A percentile compares a stretch with the other conserved stretches of the same genome.
These are phyloP conservation scores for Gleditsia sinensis DNA, from an alignment of 306 rosid genomes.

Conservation along the genomic window DNA sequence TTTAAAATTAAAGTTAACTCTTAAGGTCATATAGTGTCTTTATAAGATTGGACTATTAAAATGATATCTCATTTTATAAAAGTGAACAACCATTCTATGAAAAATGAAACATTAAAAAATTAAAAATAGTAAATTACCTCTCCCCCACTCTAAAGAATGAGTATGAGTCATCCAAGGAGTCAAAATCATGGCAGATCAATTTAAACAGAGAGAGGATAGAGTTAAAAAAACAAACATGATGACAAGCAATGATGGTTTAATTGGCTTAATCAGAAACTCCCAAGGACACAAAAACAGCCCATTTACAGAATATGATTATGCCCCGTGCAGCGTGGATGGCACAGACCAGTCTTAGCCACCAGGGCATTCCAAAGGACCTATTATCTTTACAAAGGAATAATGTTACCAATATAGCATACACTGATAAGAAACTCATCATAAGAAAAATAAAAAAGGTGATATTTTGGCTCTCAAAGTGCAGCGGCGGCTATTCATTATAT, in stretches of 20 bases:
- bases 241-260: constrained; percentile 5
- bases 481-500: constrained; percentile 33
- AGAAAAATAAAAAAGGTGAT: constrained; percentile 32
- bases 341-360: constrained; percentile 23
- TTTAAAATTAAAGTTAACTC: too few relatives aligned
- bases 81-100: neutral
- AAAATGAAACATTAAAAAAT: neutral
- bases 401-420: constrained; percentile 45
- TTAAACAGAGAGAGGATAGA: neutral
- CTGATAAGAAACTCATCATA: constrained; percentile 38
- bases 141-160: neutral
- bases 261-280: constrained; percentile 1
- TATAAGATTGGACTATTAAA: too few relatives aligned
- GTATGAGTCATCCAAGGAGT: constrained; percentile 10
- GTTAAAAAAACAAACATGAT: neutral
- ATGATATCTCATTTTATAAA: too few relatives aligned
- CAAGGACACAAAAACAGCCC: constrained; percentile 33
- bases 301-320: constrained; percentile 42
- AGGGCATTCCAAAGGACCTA: constrained; percentile 41
- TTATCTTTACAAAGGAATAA: constrained; percentile 58
- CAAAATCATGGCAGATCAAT: constrained; percentile 4
- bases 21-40: too few relatives aligned
- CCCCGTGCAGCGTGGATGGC: constrained; percentile 25
- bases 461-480: constrained; percentile 39
- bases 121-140: neutral